Percentiles rank a stretch among this genome's conserved stretches.
phyloP scores from a whole-genome alignment of 202 grass and related monocot species.

The Elaeis oleifera region DNA sequence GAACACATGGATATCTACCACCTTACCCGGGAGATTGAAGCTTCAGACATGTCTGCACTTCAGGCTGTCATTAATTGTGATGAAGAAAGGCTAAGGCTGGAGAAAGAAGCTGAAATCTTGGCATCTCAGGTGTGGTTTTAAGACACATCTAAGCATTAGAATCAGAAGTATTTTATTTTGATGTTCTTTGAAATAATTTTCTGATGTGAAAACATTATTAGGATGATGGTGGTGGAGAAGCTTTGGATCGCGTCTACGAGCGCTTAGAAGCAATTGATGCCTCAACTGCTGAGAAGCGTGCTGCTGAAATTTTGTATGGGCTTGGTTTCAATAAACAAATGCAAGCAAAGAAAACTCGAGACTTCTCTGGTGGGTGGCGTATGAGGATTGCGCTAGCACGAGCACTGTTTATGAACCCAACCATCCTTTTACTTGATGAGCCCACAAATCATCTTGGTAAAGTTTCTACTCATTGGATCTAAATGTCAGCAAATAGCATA shows the following conservation, averaged over 20 bases:
- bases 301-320: slow-evolving; percentile 24
- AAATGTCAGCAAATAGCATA: too few relatives aligned
- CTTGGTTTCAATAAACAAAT: slow-evolving; percentile 25
- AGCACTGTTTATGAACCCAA: slow-evolving; percentile 30
- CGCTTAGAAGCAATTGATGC: slow-evolving; percentile 25
- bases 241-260: slow-evolving; percentile 23
- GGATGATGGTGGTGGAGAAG: slow-evolving; percentile 27
- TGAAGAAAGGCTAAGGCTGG: slow-evolving; percentile 27
- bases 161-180: neutral
- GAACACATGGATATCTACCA: slow-evolving; percentile 31
- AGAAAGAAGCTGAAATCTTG: slow-evolving; percentile 21
- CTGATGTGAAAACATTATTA: neutral
- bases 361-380: slow-evolving; percentile 26
- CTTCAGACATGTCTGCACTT: slow-evolving; percentile 21
- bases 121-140: slow-evolving; percentile 8
- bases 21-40: slow-evolving; percentile 21
- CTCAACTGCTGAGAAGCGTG: slow-evolving; percentile 24
- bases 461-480: neutral
- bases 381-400: slow-evolving; percentile 27
- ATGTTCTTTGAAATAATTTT: too few relatives aligned
- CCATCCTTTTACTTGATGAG: slow-evolving; percentile 31
- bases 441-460: slow-evolving; percentile 23
- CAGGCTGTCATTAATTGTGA: slow-evolving; percentile 24
- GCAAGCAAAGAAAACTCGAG: slow-evolving; percentile 27
- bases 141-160: neutral